Evolutionary conservation across 371 early-diverging fungal species (phyloP).

Genomic region (Mycotypha africana): DNA sequence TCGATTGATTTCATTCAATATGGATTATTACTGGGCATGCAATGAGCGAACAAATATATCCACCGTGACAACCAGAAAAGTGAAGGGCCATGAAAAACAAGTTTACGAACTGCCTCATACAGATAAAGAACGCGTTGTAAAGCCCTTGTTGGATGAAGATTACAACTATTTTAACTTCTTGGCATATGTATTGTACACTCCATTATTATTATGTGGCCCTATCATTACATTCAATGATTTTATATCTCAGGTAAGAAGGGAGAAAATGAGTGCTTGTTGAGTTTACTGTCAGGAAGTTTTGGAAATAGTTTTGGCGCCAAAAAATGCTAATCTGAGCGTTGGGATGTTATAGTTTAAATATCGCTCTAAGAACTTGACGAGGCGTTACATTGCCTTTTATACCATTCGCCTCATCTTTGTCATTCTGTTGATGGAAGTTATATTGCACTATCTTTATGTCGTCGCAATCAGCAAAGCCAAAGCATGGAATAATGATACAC

Average conservation of each 20-base stretch:
- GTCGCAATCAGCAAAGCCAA: constrained; percentile 79
- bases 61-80: too few relatives aligned
- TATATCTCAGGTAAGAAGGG: constrained; percentile 71
- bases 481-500: constrained; percentile 72
- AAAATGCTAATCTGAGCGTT: too few relatives aligned
- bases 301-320: too few relatives aligned
- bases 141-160: constrained; percentile 48
- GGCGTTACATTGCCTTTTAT: constrained; percentile 31
- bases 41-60: too few relatives aligned
- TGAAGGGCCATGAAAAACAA: constrained; percentile 9
- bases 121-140: constrained; percentile 61
- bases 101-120: constrained; percentile 6
- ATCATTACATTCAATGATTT: constrained; percentile 93
- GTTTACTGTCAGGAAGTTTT: too few relatives aligned
- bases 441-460: constrained; percentile 77
- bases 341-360: constrained; percentile 38
- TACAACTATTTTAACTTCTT: constrained; percentile 76
- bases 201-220: constrained; percentile 92
- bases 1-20: constrained; percentile 82
- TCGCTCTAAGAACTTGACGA: constrained; percentile 39
- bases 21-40: constrained; percentile 86
- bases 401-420: constrained; percentile 43
- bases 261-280: too few relatives aligned
- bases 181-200: constrained; percentile 81
- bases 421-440: constrained; percentile 74